phyloP scores from a whole-genome alignment of 352 stramenopile species.

The Globisporangium nagaii region DNA sequence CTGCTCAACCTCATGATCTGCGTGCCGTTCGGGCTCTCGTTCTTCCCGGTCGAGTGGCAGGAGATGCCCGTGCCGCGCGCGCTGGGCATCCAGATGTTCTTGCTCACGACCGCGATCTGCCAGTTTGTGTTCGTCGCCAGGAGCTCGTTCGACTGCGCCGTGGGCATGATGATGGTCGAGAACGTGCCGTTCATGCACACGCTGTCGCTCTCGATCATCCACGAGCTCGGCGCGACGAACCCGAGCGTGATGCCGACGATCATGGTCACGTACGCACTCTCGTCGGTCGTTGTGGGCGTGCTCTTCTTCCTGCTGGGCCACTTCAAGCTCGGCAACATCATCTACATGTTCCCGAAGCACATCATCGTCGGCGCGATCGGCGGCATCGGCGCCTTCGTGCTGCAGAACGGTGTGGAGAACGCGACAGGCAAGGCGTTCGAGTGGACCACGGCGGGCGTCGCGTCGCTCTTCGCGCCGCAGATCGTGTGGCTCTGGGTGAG shows the following conservation, averaged over 20 bases:
- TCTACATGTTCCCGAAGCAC: conserved; percentile 94
- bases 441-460: conserved; percentile 45
- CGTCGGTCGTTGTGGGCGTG: conserved; percentile 83
- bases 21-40: conserved; percentile 80
- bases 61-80: conserved; percentile 71
- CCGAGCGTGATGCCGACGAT: conserved; percentile 85
- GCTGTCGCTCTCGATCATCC: conserved; percentile 81
- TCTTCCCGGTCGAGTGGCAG: conserved; percentile 78
- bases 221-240: conserved; percentile 67
- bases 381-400: conserved; percentile 88
- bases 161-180: conserved; percentile 94
- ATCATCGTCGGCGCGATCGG: conserved; percentile 94
- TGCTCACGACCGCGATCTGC: conserved; percentile 72
- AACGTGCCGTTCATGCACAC: conserved; percentile 95
- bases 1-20: conserved; percentile 86
- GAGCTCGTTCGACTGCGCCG: conserved; percentile 68
- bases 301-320: conserved; percentile 88
- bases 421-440: conserved; percentile 63
- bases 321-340: conserved; percentile 87
- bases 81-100: conserved; percentile 80
- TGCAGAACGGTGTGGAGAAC: conserved; percentile 84
- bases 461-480: conserved; percentile 37
- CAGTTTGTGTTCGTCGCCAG: conserved; percentile 77
- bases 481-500: conserved; percentile 71
- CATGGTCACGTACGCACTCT: conserved; percentile 89